Evolutionary conservation across 1,139 yeast species (phyloP).

Genomic region (Cylindricascospora bacillispora): DNA sequence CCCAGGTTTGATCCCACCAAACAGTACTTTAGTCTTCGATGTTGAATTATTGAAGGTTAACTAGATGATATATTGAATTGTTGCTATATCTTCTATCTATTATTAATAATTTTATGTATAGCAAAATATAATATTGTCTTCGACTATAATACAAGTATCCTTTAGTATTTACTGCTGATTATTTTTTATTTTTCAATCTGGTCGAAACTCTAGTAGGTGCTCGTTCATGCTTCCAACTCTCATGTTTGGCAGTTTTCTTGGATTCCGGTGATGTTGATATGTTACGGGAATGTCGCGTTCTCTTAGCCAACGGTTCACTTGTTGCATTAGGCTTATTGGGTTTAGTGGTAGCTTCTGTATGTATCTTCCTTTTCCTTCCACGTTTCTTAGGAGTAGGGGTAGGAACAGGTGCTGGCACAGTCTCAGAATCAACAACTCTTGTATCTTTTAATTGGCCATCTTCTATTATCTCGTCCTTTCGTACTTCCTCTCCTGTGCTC

Average conservation of each 20-base stretch:
- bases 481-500: background rate
- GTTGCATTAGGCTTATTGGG: background rate
- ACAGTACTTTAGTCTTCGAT: conserved; percentile 84
- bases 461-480: conserved; percentile 2
- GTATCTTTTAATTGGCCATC: conserved; percentile 3
- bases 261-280: conserved; percentile 7
- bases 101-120: no score
- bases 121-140: no score
- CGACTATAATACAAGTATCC: background rate
- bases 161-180: background rate
- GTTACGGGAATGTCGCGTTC: conserved; percentile 23
- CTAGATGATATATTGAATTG: conserved; percentile 28
- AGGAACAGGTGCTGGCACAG: conserved; percentile 1
- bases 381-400: no score
- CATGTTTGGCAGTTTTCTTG: conserved; percentile 10
- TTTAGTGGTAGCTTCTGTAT: no score
- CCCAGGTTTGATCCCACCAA: conserved; percentile 94
- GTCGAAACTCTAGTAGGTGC: background rate
- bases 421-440: conserved; percentile 6
- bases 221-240: conserved; percentile 10
- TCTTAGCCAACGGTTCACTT: conserved; percentile 16
- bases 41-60: conserved; percentile 82
- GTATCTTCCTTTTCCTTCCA: conserved; percentile 1
- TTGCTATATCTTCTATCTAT: no score
- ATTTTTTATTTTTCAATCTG: background rate